Base-by-base conservation (phyloP, 1,284 basidiomycete genomes). In the Ceratobasidium sp. region DNA sequence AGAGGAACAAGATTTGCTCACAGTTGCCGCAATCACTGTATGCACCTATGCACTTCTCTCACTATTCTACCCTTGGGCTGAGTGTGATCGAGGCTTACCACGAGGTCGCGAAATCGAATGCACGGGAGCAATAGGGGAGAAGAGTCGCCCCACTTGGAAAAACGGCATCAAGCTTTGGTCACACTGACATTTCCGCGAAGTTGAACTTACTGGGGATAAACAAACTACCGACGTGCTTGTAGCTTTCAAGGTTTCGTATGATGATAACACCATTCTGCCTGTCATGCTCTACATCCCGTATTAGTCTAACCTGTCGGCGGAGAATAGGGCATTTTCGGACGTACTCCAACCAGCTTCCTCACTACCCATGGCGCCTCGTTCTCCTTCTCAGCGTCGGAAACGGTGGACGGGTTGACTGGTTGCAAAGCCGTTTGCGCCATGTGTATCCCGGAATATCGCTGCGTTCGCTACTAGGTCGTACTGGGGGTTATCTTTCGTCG, bases 221-320 rank as follows among this genome's bases (percentile, higher is more conserved):
- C 88, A 90, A 16, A 89, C 78, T 21, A 89, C 83, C 69, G 80
- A 88, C 2, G 86, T 88, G 18, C 88, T 88, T 28, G 87, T 84
- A 0, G 88, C 87, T 58, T 86, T 82, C 38, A 89, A 79, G 28
- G 87, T 86, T 80, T 89, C 87, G 79, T 87, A 88, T 3, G 87
- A 87, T 13, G 88, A 87, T 83, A 88, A 84, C n/a, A 88, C 86
- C 71, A 90, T 87, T 69, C 88, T 81, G 13, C 89, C 88, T 3
- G 87, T 87, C 84, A 89, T 86, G 6, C 87, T 88, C 88, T 89
- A 78, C 21, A 78, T 21, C 32, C 52, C 41, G 46, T 55, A n/a
- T 43, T 70, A 43, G 30, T 44, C 16, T 38, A 16, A 38, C 35
- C 35, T 38, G 11, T 38, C 35, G 23, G 16, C 13, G 38, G 38